Conservation (phyloP, 257 asterid species). For the Buddleja alternifolia region DNA sequence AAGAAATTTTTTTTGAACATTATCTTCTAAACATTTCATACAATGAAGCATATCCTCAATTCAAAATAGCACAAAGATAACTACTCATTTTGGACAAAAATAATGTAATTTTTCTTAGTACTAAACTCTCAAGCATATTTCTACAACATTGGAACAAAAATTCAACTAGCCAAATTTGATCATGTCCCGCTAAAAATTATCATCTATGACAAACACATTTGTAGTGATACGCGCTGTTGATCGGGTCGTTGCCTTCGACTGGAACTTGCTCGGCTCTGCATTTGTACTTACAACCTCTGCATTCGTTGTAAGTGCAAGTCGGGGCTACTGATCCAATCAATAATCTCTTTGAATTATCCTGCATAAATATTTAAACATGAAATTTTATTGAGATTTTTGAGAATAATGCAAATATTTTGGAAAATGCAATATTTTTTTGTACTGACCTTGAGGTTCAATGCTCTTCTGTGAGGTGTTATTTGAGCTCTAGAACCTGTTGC, state of each 20-base stretch:
- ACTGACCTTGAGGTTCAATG: slow-evolving; percentile 39
- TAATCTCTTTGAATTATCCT: slow-evolving; percentile 43
- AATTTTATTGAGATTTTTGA: background rate
- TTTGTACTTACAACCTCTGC: slow-evolving; percentile 82
- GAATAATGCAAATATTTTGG: background rate
- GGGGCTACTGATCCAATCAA: slow-evolving; percentile 95
- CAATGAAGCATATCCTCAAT: slow-evolving; percentile 7
- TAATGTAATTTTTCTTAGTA: slow-evolving; percentile 10
- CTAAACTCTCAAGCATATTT: slow-evolving; percentile 17
- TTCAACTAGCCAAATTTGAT: background rate
- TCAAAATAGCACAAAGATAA: background rate
- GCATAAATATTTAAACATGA: background rate
- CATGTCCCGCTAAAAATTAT: background rate
- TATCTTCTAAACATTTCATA: background rate
- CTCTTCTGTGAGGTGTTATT: slow-evolving; percentile 32
- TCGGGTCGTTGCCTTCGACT: slow-evolving; percentile 90
- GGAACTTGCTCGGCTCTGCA: slow-evolving; percentile 98
- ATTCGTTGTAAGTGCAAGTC: slow-evolving; percentile 85
- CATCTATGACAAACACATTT: slow-evolving; percentile 86
- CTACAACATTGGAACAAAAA: slow-evolving; percentile 34
- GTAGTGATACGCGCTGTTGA: slow-evolving; percentile 83
- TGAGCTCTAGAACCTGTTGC: slow-evolving; percentile 57
- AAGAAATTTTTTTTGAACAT: background rate
- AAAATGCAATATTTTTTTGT: background rate
- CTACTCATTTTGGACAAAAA: slow-evolving; percentile 32